Base-by-base conservation (phyloP, 2,329 filamentous ascomycete species). In the Neofusicoccum laricinum region DNA sequence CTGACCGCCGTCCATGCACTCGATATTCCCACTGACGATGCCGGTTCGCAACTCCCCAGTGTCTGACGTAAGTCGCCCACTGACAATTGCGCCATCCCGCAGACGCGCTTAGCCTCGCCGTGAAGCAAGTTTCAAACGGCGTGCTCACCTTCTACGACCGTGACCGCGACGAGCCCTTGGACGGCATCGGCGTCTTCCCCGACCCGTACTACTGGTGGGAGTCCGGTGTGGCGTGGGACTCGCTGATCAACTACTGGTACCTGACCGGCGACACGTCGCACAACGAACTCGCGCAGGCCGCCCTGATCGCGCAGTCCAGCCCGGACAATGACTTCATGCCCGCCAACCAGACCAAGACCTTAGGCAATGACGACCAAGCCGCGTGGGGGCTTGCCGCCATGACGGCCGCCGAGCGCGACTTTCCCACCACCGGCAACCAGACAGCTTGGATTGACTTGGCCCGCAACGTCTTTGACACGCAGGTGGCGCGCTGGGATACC, bases 301-400 rank as follows among this genome's bases (percentile, higher is more conserved):
- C 73, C 78, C 77, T 80, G 76, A 77, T 75, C 17, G 71, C 75
- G 30, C 79, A 79, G 67, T 73, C 75, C 30, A 76, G 78, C 10
- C 75, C 77, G 1, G 70, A 77, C 46, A 77, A 78, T 63, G 74
- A 81, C 71, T 79, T 77, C 68, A 76, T 82, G 68, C 73, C 79
- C 36, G 73, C 71, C 45, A 68, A 68, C 59, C 65, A 63, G 14
- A 61, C 80, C 82, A 77, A 63, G 85, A 88, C 67, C 76, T 68
- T 36, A 83, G 89, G 89, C 61, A 92, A 92, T 68, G 90, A 92
- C 68, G 90, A 92, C 71, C 87, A 91, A 72, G 87, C 86, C 36
- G 91, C 91, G 73, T 92, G 90, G 90, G 86, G 83, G 11, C 86
- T 91, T 30, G 82, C 87, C 14, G 83, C 87, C 66, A 83, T 92